Percentiles rank a stretch among this genome's conserved stretches.
Evolutionary conservation across 148 eudicot species (phyloP).

Genomic region (Chenopodium formosanum): DNA sequence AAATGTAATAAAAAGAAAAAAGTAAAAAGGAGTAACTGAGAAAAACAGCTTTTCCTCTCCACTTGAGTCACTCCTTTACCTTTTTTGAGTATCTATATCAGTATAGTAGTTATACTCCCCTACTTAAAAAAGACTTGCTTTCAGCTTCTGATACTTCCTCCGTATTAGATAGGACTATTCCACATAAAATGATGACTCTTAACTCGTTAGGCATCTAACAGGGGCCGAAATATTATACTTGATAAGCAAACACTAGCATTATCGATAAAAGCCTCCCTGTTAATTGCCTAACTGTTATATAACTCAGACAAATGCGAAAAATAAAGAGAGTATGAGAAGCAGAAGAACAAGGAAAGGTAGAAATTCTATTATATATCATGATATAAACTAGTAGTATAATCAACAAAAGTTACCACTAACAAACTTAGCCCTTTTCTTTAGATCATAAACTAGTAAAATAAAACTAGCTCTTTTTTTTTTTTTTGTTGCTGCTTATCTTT

Average conservation of each 20-base stretch:
- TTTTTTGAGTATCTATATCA: conserved; percentile 27
- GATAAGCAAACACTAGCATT: too few species aligned
- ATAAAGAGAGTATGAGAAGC: background rate
- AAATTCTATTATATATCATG: conserved; percentile 8
- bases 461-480: background rate
- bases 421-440: conserved; percentile 23
- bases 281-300: background rate
- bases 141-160: conserved; percentile 13
- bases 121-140: background rate
- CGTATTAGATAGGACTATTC: conserved; percentile 19
- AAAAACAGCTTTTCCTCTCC: conserved; percentile 33
- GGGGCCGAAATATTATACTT: background rate
- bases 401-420: conserved; percentile 35
- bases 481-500: background rate
- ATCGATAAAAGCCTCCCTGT: background rate
- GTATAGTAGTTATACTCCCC: conserved; percentile 17
- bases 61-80: conserved; percentile 33
- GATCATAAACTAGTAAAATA: conserved; percentile 21
- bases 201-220: background rate
- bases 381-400: conserved; percentile 1
- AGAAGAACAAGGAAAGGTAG: background rate
- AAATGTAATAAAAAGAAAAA: background rate
- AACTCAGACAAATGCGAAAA: background rate
- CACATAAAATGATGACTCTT: background rate
- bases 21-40: background rate